These are phyloP conservation scores for Aspergillus leporis DNA, from an alignment of 495 filamentous ascomycete genomes.

Conservation along the genomic window DNA sequence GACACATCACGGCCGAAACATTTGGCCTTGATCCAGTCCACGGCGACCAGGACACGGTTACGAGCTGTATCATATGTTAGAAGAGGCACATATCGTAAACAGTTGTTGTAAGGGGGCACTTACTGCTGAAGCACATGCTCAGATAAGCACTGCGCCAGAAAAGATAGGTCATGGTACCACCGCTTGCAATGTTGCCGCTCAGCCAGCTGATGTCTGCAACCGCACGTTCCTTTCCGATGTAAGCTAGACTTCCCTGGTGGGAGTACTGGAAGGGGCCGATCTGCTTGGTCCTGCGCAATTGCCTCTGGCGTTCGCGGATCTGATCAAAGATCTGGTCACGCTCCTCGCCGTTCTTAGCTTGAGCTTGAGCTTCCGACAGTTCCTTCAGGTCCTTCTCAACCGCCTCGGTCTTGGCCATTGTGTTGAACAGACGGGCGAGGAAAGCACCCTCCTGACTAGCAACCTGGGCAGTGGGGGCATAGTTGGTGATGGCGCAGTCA, in stretches of 20 bases:
- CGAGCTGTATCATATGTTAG: constrained; percentile 55
- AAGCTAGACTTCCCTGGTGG: constrained; percentile 93
- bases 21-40: constrained; percentile 96
- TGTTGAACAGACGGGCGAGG: constrained; percentile 94
- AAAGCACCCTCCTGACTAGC: constrained; percentile 95
- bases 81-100: constrained; percentile 4
- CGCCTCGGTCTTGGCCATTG: constrained; percentile 86
- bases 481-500: constrained; percentile 93
- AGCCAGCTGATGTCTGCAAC: constrained; percentile 98
- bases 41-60: constrained; percentile 86
- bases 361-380: constrained; percentile 62
- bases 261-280: constrained; percentile 97
- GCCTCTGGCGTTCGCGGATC: constrained; percentile 82
- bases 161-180: constrained; percentile 79
- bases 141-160: constrained; percentile 98
- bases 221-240: constrained; percentile 97
- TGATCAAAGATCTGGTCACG: constrained; percentile 60
- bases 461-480: constrained; percentile 96
- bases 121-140: constrained; percentile 99
- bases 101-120: constrained; percentile 40
- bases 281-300: constrained; percentile 85
- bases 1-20: constrained; percentile 95
- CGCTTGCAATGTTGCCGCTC: constrained; percentile 90
- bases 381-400: constrained; percentile 70
- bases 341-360: constrained; percentile 57